Evolutionary conservation across 352 stramenopile genomes (phyloP).

Genomic region (Hyaloperonospora brassicae): DNA sequence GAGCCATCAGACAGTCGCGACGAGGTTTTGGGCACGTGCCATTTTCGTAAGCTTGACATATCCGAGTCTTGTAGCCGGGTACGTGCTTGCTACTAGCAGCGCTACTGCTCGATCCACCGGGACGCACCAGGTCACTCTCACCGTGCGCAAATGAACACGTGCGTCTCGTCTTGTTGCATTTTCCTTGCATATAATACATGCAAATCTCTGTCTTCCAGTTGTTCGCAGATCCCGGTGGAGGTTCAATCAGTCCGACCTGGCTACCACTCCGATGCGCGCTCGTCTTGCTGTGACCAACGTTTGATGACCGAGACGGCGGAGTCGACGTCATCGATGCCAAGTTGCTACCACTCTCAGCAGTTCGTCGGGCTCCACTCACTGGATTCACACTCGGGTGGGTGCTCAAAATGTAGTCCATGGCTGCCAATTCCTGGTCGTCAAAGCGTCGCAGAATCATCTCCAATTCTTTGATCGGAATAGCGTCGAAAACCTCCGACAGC

Average conservation of each 20-base stretch:
- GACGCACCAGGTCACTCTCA: conserved; percentile 64
- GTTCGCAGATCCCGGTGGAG: conserved; percentile 24
- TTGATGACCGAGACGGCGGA: conserved; percentile 22
- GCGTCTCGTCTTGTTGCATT: conserved; percentile 83
- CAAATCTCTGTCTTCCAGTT: conserved; percentile 88
- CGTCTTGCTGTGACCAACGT: conserved; percentile 20
- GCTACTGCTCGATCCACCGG: conserved; percentile 13
- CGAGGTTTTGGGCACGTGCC: conserved; percentile 64
- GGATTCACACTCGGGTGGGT: conserved; percentile 71
- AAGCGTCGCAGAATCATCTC: conserved; percentile 42
- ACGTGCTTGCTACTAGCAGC: conserved; percentile 20
- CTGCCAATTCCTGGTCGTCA: conserved; percentile 40
- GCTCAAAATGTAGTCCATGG: conserved; percentile 61
- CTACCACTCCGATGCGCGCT: conserved; percentile 31
- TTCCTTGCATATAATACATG: conserved; percentile 85
- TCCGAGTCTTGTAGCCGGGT: conserved; percentile 63
- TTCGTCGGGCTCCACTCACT: conserved; percentile 20
- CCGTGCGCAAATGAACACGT: conserved; percentile 85
- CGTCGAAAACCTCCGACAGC: conserved; percentile 64
- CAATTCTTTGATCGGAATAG: conserved; percentile 55
- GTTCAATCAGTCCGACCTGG: conserved; percentile 17
- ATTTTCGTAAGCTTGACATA: conserved; percentile 73
- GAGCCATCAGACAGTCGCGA: conserved; percentile 66
- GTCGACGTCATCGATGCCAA: conserved; percentile 17
- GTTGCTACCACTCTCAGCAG: conserved; percentile 16